phyloP scores from a whole-genome alignment of 345 rosid genomes.

The Arabidopsis thaliana region TAIR10.1 NC_003076.8:3029001-3029500 shows the following conservation, averaged over 20 bases:
- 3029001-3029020: too few species aligned
- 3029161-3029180: not conserved
- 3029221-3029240: slow-evolving; percentile 4
- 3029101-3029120: not conserved
- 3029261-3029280: slow-evolving; percentile 37
- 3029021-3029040: too few species aligned
- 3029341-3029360: slow-evolving; percentile 46
- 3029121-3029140: not conserved
- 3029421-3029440: not conserved
- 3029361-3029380: slow-evolving; percentile 45
- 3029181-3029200: not conserved
- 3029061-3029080: not conserved
- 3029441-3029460: not conserved
- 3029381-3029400: slow-evolving; percentile 34
- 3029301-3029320: slow-evolving; percentile 36
- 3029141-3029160: not conserved
- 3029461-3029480: not conserved
- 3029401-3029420: slow-evolving; percentile 29
- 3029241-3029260: slow-evolving; percentile 22
- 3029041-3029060: not conserved
- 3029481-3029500: not conserved
- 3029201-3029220: slow-evolving; percentile 13
- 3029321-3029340: slow-evolving; percentile 44
- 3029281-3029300: slow-evolving; percentile 34
- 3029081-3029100: too few species aligned